Evolutionary conservation across 306 rosid genomes (phyloP), one percentile per base, ranked within the genome.

Genomic region (Fragaria nilgerrensis): DNA sequence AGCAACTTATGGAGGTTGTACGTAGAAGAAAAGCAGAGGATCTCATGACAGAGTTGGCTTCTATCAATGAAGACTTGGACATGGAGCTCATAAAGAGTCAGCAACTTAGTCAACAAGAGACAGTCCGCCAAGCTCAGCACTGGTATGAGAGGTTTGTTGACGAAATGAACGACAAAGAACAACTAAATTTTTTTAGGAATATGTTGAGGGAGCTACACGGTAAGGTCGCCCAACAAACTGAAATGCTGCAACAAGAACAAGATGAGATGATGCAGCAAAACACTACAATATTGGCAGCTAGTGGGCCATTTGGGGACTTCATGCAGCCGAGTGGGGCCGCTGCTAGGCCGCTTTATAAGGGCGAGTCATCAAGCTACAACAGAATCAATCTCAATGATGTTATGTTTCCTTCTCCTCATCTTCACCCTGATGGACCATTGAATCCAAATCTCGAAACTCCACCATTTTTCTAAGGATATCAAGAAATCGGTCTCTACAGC

Each of bases 121-220:
- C 67, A 45, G 77, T 74, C 0, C 76, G 85, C 55, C 84, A 75
- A 32, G 76, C 69, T 7, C 85, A 84, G 5, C 58, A 72, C 50
- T 90, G 93, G 93, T 84, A 88, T 87, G 88, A 88, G 59, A 68
- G 49, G 5, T 85, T 87, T 4, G 17, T 84, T 48, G 83, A 82
- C 22, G 82, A 82, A 11, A 56, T 22, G 13, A 10, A 56, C 2
- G 23, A 52, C 9, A 3, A 22, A 22, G 62, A n/a, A 22, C 29
- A 52, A 19, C 22, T 56, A 0, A 22, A 22, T 5, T n/a, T 56
- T 5, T n/a, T n/a, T 2, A 3, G 5, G 13, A 56, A 11, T 56
- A 3, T 0, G 0, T 10, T 56, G 1, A 22, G 1, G 5, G 14
- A 56, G 13, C 62, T 56, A 9, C 0, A 14, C 0, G 27, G 3